Base-by-base conservation (phyloP, 2,329 filamentous ascomycete species). In the Pseudogymnoascus sp. region DNA sequence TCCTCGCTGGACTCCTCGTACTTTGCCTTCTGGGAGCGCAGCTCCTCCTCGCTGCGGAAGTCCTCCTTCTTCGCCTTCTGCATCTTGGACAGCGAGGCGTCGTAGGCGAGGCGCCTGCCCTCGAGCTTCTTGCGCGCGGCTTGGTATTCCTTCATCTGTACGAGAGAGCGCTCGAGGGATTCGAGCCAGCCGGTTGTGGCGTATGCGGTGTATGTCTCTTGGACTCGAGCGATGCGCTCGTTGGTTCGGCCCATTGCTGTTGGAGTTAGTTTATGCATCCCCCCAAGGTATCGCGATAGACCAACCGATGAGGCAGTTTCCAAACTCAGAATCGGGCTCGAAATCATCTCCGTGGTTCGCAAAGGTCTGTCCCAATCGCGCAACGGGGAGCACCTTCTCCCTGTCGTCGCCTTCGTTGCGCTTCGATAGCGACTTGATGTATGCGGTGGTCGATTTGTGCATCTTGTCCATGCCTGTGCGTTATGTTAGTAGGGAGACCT, bases 81-180 rank as follows among this genome's bases (percentile, higher is more conserved):
- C 84, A 96, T 87, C 79, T 96, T 97, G 66, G 86, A 85, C 58
- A 91, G 86, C 65, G 90, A 92, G 35, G 93, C 89, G 73, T 97
- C 93, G 74, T 96, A 97, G 66, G 92, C 92, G 63, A 97, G 81
- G 64, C 93, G 86, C 63, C 93, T 87, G 71, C 81, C 90, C 74
- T 97, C 94, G 67, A 97, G 88, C 84, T 96, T 97, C 83, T 94
- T 97, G 72, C 93, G 89, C 60, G 93, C 85, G 67, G 93, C 90
- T 82, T 97, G 92, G 70, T 96, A 97, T 72, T 97, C 94, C 74
- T 96, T 97, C 91, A 97, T 93, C 82, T 96, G 94, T 37, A 91
- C 87, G 61, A 96, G 76, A 26, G 89, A 95, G 67, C 92, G 82
- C 74, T 97, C 93, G 21, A 96, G 79, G n/a, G 90, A 92, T 74